These are phyloP conservation scores for Clonostachys sp. DNA, from an alignment of 2,329 filamentous ascomycete species.

Conservation along the genomic window DNA sequence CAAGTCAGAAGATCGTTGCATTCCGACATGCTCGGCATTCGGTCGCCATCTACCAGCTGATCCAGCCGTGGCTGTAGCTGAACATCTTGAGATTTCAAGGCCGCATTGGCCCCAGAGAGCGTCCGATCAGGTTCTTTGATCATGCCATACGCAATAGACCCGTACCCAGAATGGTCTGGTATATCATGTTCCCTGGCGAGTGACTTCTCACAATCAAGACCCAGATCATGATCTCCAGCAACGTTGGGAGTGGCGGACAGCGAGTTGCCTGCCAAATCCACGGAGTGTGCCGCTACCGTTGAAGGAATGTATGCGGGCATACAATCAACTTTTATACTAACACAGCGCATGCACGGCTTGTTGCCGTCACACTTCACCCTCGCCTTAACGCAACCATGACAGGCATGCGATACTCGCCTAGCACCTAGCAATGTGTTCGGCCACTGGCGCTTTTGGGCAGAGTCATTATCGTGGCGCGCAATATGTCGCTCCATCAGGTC, in stretches of 20 bases:
- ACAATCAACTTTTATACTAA: constrained; percentile 10
- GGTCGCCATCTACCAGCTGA: no score
- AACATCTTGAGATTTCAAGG: no score
- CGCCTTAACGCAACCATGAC: constrained; percentile 44
- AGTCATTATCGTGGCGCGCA: constrained; percentile 44
- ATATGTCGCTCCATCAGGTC: constrained; percentile 49
- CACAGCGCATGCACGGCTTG: constrained; percentile 48
- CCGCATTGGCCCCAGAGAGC: no score
- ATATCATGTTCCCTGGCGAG: background rate
- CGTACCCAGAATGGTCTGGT: no score
- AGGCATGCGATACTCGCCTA: constrained; percentile 48
- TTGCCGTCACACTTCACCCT: constrained; percentile 51
- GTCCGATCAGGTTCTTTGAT: no score
- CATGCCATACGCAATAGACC: no score
- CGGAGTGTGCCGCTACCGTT: no score
- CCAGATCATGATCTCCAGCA: background rate
- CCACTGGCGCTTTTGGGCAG: constrained; percentile 40
- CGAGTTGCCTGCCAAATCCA: constrained; percentile 18
- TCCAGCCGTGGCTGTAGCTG: no score
- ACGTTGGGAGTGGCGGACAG: constrained; percentile 10
- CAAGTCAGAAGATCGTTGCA: no score
- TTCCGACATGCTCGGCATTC: no score
- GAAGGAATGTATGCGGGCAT: no score
- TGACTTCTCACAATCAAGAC: constrained; percentile 1
- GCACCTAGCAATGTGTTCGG: constrained; percentile 36